Evolutionary conservation across 2,329 filamentous ascomycete species (phyloP).

Genomic region (Pseudocercospora eumusae): DNA sequence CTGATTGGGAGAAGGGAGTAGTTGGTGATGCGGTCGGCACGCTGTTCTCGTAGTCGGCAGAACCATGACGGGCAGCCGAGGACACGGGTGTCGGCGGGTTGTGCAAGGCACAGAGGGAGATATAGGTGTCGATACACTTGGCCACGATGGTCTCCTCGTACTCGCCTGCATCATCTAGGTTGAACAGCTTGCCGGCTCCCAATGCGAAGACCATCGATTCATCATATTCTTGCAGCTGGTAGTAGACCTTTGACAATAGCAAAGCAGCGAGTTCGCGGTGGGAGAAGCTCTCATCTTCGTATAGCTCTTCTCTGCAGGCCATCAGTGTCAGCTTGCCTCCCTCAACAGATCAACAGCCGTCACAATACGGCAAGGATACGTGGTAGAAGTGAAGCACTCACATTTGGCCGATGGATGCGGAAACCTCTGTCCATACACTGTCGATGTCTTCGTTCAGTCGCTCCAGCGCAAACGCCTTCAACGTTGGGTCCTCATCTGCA

Average conservation of each 20-base stretch:
- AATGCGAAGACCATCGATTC: slow-evolving; percentile 99
- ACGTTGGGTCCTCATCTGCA: slow-evolving; percentile 87
- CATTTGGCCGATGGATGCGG: slow-evolving; percentile 90
- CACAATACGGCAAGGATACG: neutral
- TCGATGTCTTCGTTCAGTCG: slow-evolving; percentile 96
- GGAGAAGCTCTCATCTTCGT: slow-evolving; percentile 93
- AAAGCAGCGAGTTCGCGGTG: slow-evolving; percentile 92
- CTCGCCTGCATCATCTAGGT: slow-evolving; percentile 85
- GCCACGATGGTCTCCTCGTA: slow-evolving; percentile 98
- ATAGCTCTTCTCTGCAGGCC: slow-evolving; percentile 78
- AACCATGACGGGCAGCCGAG: slow-evolving; percentile 54
- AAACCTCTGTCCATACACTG: slow-evolving; percentile 96
- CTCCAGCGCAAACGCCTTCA: slow-evolving; percentile 92
- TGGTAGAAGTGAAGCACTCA: slow-evolving; percentile 51
- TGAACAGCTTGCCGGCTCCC: slow-evolving; percentile 90
- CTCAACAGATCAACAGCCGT: neutral
- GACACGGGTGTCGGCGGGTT: slow-evolving; percentile 49
- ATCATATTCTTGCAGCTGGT: slow-evolving; percentile 97
- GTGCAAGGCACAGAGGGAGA: slow-evolving; percentile 70
- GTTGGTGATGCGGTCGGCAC: slow-evolving; percentile 69
- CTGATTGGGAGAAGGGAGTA: slow-evolving; percentile 92
- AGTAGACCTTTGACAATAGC: slow-evolving; percentile 96
- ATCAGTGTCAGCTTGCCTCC: slow-evolving; percentile 27
- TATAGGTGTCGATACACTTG: slow-evolving; percentile 97
- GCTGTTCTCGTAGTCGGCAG: slow-evolving; percentile 49